Evolutionary conservation across 2,329 filamentous ascomycete genomes (phyloP), one percentile per base, ranked within the genome.

Genomic region (Cercospora citrullina): DNA sequence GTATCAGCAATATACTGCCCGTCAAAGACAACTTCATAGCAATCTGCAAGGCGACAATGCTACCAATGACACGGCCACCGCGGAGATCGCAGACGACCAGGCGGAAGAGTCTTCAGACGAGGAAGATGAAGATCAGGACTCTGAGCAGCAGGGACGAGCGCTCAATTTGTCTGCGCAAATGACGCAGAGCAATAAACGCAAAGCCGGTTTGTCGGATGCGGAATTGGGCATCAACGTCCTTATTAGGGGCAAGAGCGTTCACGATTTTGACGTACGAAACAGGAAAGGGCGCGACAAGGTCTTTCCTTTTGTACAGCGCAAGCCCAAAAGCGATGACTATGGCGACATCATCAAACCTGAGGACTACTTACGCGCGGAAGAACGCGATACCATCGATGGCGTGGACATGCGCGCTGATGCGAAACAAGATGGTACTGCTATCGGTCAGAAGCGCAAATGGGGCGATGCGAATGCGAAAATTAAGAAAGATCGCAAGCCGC

Each of bases 381-480:
- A 98, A 80, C 89, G 93, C 66, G 93, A 96, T 72, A 88, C 90
- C 67, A 85, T 87, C 18, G 90, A 92, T 48, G 87, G 87, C 12
- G 87, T 90, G 62, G 88, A 90, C 60, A 82, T 87, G 66, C 84
- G 83, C 39, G 80, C 82, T 21, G 83, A 85, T 36, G 83, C 83
- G 14, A 84, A 85, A 57, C 80, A 80, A 73, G 79, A 80, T 66
- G 79, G 82, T 66, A 78, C 80, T 53, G 75, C 79, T 10, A 85
- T 97, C 21, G 95, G 94, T 18, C 94, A 94, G 82, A 99, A 99
- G 81, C 88, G 95, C 69, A 96, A 93, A 79, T 98, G 94, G 93
- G 62, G 62, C 51, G 92, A 94, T 72, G 93, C 96, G 68, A 81
- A 87, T 23, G 39, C 60, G 16, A 71, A 70, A 26, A 87, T 84